Base-by-base conservation (phyloP, 306 rosid genomes). In the Pachyrhizus erosus region DNA sequence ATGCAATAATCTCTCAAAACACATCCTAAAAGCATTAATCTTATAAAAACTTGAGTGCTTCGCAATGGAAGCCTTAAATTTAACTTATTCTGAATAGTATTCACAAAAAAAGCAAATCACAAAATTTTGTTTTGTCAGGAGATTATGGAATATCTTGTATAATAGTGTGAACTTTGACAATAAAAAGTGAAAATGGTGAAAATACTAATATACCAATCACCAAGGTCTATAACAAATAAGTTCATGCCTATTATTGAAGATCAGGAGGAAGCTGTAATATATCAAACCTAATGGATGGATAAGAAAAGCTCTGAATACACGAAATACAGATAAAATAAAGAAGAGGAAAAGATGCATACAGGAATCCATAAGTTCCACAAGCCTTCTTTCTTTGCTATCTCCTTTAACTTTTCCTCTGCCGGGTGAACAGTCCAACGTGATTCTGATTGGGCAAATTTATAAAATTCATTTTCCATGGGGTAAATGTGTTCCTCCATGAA, bases 301-400 rank as follows among this genome's bases (percentile, higher is more conserved):
- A 49, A 42, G 29, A 71, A 66, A 83, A 45, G 72, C 81, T 83
- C 27, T 26, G 27, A 29, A 77, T 71, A 20, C 43, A 65, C 52
- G 43, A 78, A 42, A 58, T 11, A 26, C 82, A 82, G 65, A 69
- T 20, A 74, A 88, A 62, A 67, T 31, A 27, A 71, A 70, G 14
- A 7, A 75, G 42, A 72, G 57, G 80, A 77, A 76, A 54, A 69
- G 85, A 87, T 51, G 37, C 91, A 33, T 91, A 96, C 99, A 82
- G 99, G 98, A 84, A 96, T 91, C 87, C 87, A 96, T 79, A 96
- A 85, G 89, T 93, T 96, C 99, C 99, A 96, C 66, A 93, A 82
- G 87, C 99, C 99, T 92, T 91, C 96, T 84, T 89, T 96, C 87
- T 87, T 96, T 45, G 99, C 99, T 4, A 93, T 51, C 77, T 91